A percentile compares a stretch with the other conserved stretches of the same genome.
phyloP scores from a whole-genome alignment of 768 basidiomycete species.

The Vishniacozyma victoriae region DNA sequence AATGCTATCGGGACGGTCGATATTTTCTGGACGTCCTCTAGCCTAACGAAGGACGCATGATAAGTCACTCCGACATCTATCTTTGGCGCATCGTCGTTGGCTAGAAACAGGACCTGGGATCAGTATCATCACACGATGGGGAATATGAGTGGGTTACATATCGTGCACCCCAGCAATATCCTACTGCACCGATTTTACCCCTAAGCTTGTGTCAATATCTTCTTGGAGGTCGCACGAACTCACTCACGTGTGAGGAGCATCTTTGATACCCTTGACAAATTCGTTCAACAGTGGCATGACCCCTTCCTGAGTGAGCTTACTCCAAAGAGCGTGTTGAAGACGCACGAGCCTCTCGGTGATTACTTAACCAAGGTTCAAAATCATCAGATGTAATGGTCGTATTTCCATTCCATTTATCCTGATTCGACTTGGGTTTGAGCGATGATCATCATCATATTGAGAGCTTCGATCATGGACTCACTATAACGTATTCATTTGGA shows the following conservation, averaged over 20 bases:
- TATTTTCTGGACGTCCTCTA: conserved; percentile 38
- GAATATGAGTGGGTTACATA: conserved; percentile 18
- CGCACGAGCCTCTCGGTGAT: conserved; percentile 42
- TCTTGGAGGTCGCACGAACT: background rate
- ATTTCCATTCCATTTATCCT: conserved; percentile 4
- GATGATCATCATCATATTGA: background rate
- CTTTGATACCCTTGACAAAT: conserved; percentile 41
- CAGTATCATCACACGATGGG: background rate
- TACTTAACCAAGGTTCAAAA: conserved; percentile 44
- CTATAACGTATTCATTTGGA: conserved; percentile 27
- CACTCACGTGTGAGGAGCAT: conserved; percentile 37
- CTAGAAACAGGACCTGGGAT: conserved; percentile 18
- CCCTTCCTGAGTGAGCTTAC: conserved; percentile 17
- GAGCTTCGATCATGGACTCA: no score
- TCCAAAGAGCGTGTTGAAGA: no score
- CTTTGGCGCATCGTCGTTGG: conserved; percentile 22
- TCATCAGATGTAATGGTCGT: conserved; percentile 40
- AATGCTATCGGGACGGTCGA: conserved; percentile 33
- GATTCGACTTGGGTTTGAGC: background rate
- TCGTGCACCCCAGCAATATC: conserved; percentile 48
- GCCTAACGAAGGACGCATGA: conserved; percentile 45
- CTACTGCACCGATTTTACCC: conserved; percentile 44
- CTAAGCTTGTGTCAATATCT: conserved; percentile 8
- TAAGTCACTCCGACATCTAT: conserved; percentile 47
- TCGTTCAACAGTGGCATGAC: conserved; percentile 42